Evolutionary conservation across 2,329 filamentous ascomycete genomes (phyloP).

Genomic region (Pestalotiopsis sp.): DNA sequence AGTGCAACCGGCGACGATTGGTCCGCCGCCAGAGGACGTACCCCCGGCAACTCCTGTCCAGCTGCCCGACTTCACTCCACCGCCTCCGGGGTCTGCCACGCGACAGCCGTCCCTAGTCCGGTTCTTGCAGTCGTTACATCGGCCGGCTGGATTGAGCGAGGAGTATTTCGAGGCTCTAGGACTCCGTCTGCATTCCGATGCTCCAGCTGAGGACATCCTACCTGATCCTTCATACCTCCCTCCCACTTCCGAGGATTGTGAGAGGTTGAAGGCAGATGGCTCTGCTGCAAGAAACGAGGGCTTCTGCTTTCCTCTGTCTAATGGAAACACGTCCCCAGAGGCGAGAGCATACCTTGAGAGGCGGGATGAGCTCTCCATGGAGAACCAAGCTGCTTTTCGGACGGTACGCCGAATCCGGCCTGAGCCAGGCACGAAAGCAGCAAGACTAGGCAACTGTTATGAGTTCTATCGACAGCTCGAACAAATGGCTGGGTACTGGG

Average conservation of each 20-base stretch:
- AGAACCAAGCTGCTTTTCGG: slow-evolving; percentile 61
- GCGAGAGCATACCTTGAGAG: slow-evolving; percentile 60
- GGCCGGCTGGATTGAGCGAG: slow-evolving; percentile 48
- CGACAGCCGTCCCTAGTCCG: slow-evolving; percentile 42
- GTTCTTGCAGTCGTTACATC: slow-evolving; percentile 54
- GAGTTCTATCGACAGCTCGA: slow-evolving; percentile 67
- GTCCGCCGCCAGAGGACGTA: slow-evolving; percentile 46
- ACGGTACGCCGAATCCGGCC: slow-evolving; percentile 59
- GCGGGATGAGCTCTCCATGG: slow-evolving; percentile 53
- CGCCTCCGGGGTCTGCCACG: slow-evolving; percentile 18
- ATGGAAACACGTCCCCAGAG: slow-evolving; percentile 56
- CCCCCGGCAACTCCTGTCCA: slow-evolving; percentile 57
- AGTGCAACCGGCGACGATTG: slow-evolving; percentile 25
- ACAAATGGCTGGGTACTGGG: slow-evolving; percentile 59
- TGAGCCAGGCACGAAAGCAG: slow-evolving; percentile 51
- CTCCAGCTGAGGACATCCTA: slow-evolving; percentile 47
- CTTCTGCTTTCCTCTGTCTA: slow-evolving; percentile 49
- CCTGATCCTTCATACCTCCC: slow-evolving; percentile 55
- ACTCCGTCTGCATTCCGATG: slow-evolving; percentile 54
- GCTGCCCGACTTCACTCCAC: slow-evolving; percentile 45
- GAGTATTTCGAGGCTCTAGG: slow-evolving; percentile 58
- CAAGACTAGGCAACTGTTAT: slow-evolving; percentile 62
- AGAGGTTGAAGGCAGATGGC: slow-evolving; percentile 47
- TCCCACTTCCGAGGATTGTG: slow-evolving; percentile 51
- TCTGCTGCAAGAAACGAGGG: slow-evolving; percentile 47